Evolutionary conservation across 495 filamentous ascomycete species (phyloP).

Genomic region (Lasiosphaeriaceae sp.): DNA sequence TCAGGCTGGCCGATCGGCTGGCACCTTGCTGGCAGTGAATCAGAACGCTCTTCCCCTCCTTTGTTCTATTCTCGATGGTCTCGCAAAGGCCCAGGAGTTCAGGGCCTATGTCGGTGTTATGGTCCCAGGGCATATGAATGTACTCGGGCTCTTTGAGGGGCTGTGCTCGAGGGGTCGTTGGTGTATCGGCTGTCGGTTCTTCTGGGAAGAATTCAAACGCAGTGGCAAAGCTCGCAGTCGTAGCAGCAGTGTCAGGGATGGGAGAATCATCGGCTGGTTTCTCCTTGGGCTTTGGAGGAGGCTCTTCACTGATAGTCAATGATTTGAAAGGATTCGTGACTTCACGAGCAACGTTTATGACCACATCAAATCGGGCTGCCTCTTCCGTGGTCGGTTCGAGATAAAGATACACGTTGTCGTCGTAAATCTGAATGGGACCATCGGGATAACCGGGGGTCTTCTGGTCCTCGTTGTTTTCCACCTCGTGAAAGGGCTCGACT

Average conservation of each 20-base stretch:
- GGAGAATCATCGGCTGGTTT: constrained; percentile 38
- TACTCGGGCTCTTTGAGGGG: constrained; percentile 73
- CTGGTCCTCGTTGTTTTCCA: constrained; percentile 63
- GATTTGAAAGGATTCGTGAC: constrained; percentile 79
- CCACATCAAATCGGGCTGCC: constrained; percentile 81
- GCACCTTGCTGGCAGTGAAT: constrained; percentile 96
- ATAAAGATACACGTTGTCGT: constrained; percentile 88
- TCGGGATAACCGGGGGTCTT: constrained; percentile 89
- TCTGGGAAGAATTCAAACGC: constrained; percentile 58
- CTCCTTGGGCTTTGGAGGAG: constrained; percentile 12
- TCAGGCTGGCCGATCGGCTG: constrained; percentile 91
- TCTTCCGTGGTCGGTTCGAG: constrained; percentile 84
- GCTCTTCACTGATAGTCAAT: constrained; percentile 20
- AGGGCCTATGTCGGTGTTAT: constrained; percentile 91
- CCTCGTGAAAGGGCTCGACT: constrained; percentile 47
- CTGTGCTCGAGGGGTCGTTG: constrained; percentile 56
- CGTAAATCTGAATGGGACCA: constrained; percentile 88
- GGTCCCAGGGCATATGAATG: constrained; percentile 94
- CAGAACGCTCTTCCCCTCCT: constrained; percentile 79
- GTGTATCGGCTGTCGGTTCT: constrained; percentile 34
- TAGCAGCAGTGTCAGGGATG: constrained; percentile 66
- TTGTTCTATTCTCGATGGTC: constrained; percentile 73
- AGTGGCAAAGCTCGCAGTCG: constrained; percentile 66
- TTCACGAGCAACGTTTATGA: constrained; percentile 94
- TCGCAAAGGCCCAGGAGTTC: constrained; percentile 84